These are phyloP conservation scores for Leptomonas pyrrhocoris DNA, from an alignment of 208 protist genomes.

Conservation along the genomic window DNA sequence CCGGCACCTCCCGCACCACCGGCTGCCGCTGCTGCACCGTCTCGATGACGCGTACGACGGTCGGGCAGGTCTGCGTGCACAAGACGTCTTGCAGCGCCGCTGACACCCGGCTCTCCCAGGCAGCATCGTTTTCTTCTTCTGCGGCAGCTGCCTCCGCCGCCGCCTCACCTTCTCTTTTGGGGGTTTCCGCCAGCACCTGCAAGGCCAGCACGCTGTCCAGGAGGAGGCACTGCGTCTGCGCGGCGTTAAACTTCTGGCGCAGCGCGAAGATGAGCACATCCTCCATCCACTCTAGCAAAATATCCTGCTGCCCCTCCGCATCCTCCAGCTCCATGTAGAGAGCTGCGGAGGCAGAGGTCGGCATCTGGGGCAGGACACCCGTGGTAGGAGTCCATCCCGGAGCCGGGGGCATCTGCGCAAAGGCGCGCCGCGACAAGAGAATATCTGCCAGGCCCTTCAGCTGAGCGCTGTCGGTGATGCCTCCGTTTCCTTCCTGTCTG, in stretches of 20 bases:
- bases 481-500: not conserved
- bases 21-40: conserved; percentile 25
- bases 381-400: not conserved
- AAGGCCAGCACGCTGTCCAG: conserved; percentile 61
- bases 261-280: conserved; percentile 57
- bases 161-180: conserved; percentile 11
- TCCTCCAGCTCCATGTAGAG: conserved; percentile 42
- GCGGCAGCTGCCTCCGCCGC: conserved; percentile 3
- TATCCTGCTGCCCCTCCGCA: conserved; percentile 47
- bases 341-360: not conserved
- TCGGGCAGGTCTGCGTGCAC: conserved; percentile 51
- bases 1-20: conserved; percentile 45
- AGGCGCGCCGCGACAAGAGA: conserved; percentile 25
- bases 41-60: conserved; percentile 41
- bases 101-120: conserved; percentile 33
- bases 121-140: not conserved
- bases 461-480: not conserved
- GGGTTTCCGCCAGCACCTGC: conserved; percentile 33
- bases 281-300: conserved; percentile 79
- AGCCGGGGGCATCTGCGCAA: not conserved
- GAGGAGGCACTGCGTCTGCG: conserved; percentile 72
- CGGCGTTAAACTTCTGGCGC: conserved; percentile 44
- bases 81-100: conserved; percentile 45
- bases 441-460: conserved; percentile 22
- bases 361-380: not conserved